Percentiles rank a stretch among this genome's conserved stretches.
Evolutionary conservation across 805 yeast species (phyloP).

Genomic region (Lipomyces sp.): DNA sequence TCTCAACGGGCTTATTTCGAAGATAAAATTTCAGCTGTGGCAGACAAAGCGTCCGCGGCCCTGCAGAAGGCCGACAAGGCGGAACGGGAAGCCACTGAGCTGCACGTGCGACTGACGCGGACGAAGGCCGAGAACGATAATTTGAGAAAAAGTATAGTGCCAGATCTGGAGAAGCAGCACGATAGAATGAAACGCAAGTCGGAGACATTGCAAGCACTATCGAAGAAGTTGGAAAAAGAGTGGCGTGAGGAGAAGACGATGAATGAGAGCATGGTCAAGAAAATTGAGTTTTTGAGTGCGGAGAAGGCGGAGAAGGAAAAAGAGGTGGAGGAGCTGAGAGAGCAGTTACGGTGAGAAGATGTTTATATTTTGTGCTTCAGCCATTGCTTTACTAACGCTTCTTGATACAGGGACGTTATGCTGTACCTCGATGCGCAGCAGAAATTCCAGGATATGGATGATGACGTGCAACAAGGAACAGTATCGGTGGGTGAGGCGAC

Average conservation of each 20-base stretch:
- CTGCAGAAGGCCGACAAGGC: slow-evolving; percentile 30
- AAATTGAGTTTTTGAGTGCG: slow-evolving; percentile 40
- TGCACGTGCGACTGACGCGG: slow-evolving; percentile 1
- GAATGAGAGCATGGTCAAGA: slow-evolving; percentile 43
- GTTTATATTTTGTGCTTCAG: not conserved
- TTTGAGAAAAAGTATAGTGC: slow-evolving; percentile 6
- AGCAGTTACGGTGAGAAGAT: slow-evolving; percentile 33
- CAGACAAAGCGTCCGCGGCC: slow-evolving; percentile 33
- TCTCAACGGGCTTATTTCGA: slow-evolving; percentile 85
- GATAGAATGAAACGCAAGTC: slow-evolving; percentile 20
- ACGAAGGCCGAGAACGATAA: slow-evolving; percentile 12
- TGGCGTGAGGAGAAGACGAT: slow-evolving; percentile 50
- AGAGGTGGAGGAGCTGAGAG: slow-evolving; percentile 36
- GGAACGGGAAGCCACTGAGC: slow-evolving; percentile 28
- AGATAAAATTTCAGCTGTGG: slow-evolving; percentile 42
- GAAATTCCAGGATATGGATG: slow-evolving; percentile 66
- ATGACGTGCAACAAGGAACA: slow-evolving; percentile 70
- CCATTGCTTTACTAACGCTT: not conserved
- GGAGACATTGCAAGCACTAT: slow-evolving; percentile 29
- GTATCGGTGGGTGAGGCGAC: slow-evolving; percentile 43
- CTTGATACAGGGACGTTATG: slow-evolving; percentile 70
- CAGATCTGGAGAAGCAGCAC: slow-evolving; percentile 18
- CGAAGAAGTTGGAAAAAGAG: slow-evolving; percentile 38
- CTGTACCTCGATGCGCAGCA: slow-evolving; percentile 70
- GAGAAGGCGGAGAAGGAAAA: slow-evolving; percentile 32